Conservation (phyloP, 2,329 filamentous ascomycete genomes). For the Ophiostoma sp. region DNA sequence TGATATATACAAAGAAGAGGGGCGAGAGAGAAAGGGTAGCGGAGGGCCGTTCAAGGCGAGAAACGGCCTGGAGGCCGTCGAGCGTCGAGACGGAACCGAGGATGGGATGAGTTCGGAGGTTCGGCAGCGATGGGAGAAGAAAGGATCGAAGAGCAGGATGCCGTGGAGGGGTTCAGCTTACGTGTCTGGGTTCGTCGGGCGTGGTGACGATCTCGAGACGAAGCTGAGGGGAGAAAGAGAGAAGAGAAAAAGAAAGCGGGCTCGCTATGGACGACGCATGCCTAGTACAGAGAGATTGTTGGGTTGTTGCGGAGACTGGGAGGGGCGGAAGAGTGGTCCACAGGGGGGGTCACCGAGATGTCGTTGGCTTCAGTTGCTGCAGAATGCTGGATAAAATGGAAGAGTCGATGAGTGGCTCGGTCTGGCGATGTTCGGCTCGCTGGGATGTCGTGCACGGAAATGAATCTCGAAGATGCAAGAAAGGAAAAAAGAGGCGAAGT, state of each 20-base stretch:
- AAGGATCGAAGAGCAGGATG: background rate
- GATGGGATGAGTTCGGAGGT: conserved; percentile 10
- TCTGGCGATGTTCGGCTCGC: background rate
- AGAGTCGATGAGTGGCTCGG: background rate
- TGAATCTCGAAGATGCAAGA: background rate
- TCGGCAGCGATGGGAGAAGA: background rate
- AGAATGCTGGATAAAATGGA: background rate
- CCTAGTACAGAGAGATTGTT: conserved; percentile 19
- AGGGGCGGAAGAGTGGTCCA: background rate
- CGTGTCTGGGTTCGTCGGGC: background rate
- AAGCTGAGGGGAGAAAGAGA: background rate
- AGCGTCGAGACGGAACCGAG: conserved; percentile 6
- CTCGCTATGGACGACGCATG: conserved; percentile 30
- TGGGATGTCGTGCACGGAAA: background rate
- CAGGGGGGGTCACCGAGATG: background rate
- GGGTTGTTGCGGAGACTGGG: conserved; percentile 5
- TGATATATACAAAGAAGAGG: background rate
- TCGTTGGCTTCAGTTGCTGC: background rate
- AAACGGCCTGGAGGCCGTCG: conserved; percentile 11
- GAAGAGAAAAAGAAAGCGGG: background rate
- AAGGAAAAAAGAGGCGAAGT: background rate
- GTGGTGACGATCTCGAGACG: background rate
- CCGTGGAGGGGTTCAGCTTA: background rate
- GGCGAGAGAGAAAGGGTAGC: background rate
- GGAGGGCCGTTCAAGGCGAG: conserved; percentile 16